phyloP scores from a whole-genome alignment of 805 yeast genomes.

The Grigorovia humatica region DNA sequence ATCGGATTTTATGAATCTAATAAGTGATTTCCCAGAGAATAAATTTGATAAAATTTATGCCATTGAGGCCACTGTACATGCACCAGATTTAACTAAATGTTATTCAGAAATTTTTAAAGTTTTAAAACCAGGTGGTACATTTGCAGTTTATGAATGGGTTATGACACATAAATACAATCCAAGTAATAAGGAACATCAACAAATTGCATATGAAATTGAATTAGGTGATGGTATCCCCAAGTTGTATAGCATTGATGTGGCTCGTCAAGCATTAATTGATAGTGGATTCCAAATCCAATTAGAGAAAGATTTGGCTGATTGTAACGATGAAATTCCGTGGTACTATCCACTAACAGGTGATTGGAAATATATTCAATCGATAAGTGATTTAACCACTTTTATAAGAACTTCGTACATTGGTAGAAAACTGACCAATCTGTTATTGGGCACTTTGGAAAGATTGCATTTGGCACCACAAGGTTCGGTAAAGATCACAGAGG shows the following conservation, averaged over 20 bases:
- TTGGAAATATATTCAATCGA: conserved; percentile 72
- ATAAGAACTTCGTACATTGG: conserved; percentile 84
- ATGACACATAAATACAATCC: conserved; percentile 93
- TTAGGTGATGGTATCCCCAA: conserved; percentile 98
- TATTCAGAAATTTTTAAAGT: conserved; percentile 90
- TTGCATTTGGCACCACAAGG: conserved; percentile 90
- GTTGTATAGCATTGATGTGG: conserved; percentile 81
- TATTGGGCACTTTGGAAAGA: conserved; percentile 74
- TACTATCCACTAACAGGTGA: conserved; percentile 95
- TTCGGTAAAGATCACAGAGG: conserved; percentile 77
- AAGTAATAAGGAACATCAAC: conserved; percentile 77
- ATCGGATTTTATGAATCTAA: conserved; percentile 98
- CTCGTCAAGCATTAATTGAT: conserved; percentile 70
- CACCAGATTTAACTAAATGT: conserved; percentile 93
- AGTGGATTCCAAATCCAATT: conserved; percentile 81
- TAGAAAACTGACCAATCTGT: conserved; percentile 71
- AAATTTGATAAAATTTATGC: conserved; percentile 95
- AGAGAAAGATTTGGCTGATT: conserved; percentile 74
- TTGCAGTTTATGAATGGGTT: conserved; percentile 99
- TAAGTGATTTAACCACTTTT: conserved; percentile 70
- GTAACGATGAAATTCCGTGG: conserved; percentile 86
- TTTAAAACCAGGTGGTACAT: conserved; percentile 93
- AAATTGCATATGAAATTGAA: conserved; percentile 93
- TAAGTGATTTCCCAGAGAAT: conserved; percentile 65
- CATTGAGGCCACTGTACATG: conserved; percentile 97